These are phyloP conservation scores for Biscogniauxia mediterranea DNA, from an alignment of 2,329 filamentous ascomycete genomes.

Conservation along the genomic window DNA sequence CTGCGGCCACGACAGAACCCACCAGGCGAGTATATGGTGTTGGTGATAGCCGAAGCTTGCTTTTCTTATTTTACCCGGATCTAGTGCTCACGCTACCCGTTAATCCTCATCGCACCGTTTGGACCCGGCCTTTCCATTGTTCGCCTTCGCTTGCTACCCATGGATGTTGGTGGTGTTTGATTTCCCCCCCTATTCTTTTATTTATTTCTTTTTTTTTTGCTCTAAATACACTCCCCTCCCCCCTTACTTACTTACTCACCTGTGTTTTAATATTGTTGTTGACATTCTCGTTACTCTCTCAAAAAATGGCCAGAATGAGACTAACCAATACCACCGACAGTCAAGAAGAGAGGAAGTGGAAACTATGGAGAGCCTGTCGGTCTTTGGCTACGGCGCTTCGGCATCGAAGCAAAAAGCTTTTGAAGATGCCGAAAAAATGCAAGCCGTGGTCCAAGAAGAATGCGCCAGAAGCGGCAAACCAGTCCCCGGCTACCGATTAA, in stretches of 20 bases:
- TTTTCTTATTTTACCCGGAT: neutral
- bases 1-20: neutral
- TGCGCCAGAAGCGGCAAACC: conserved; percentile 59
- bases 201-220: neutral
- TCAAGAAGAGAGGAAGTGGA: conserved; percentile 1
- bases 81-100: neutral
- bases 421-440: conserved; percentile 70
- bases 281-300: too few species aligned
- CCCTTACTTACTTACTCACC: too few species aligned
- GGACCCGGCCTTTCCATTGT: neutral
- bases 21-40: neutral
- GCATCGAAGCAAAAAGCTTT: conserved; percentile 50
- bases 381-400: conserved; percentile 24
- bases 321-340: conserved; percentile 14
- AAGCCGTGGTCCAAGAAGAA: conserved; percentile 60
- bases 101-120: neutral
- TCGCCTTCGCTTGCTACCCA: neutral
- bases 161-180: neutral
- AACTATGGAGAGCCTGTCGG: conserved; percentile 29
- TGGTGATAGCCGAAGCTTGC: neutral
- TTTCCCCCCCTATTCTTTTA: neutral
- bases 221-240: neutral
- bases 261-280: too few species aligned
- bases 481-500: conserved; percentile 64
- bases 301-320: neutral